Base-by-base conservation (phyloP, 2,329 filamentous ascomycete species). In the Tolypocladium ophioglossoides region DNA sequence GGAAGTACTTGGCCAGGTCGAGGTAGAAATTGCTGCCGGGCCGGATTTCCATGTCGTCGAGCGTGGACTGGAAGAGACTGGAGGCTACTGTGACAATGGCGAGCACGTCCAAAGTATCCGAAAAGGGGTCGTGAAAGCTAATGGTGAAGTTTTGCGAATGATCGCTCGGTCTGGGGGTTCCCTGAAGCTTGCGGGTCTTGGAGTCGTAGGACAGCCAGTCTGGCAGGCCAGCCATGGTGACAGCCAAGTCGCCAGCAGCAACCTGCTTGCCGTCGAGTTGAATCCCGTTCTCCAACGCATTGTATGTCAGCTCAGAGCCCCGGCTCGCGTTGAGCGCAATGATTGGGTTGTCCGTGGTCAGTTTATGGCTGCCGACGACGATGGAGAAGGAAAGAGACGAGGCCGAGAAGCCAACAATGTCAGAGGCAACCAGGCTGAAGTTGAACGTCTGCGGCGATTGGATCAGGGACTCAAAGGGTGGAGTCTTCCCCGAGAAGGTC, bases 401-500 rank as follows among this genome's bases (percentile, higher is more conserved):
- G 1, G 83, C 85, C 6, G 86, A 80, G 65, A 91, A 96, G 1
- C 88, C 89, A n/a, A 80, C 73, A 20, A 90, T 80, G 64, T 95
- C 87, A 1, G 87, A 92, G 1, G 88, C 89, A 51, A 94, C 82
- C 8, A 95, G 73, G 56, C 82, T 77, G 55, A 96, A 78, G 22
- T 78, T 78, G 62, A 91, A 94, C 0, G 74, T 78, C 63, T 95
- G 86, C 4, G 89, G 85, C 9, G 83, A 83, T 35, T 85, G 79
- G 38, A 83, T 70, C 11, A 86, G 73, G 32, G 81, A 82, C 55
- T 80, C 78, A 49, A 83, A 74, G 1, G 83, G 72, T 1, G 89
- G 90, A 2, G 86, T 86, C 37, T 71, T 80, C 27, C 91, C 91
- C 1, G 79, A 80, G 62, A 95, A 95, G 0, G 76, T 77, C 40